Base-by-base conservation (phyloP, 495 filamentous ascomycete genomes). In the Penicillium pulvis region DNA sequence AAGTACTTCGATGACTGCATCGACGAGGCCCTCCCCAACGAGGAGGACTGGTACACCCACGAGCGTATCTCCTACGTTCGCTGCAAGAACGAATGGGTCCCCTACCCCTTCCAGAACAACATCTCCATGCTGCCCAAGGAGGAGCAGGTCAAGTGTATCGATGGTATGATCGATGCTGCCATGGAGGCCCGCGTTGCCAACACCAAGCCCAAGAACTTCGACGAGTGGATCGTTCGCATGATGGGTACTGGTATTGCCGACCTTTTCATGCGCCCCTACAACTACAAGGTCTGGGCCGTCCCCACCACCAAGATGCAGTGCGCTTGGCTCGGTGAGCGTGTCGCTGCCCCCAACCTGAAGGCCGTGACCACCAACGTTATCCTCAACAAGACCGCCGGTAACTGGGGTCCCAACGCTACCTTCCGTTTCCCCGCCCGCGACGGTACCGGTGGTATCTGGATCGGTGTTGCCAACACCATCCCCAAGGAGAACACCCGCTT, bases 221-320 rank as follows among this genome's bases (percentile, higher is more conserved):
- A 99, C 67, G 92, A 98, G 81, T 98, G 94, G 94, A 98, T 99
- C 68, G 74, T 98, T 60, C 86, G 93, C 56, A 95, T 86, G 79
- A 93, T 91, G 83, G 94, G 94, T 67, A 77, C 79, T 63, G 94
- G 95, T 64, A 82, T 99, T 62, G 94, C 94, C 57, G 87, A 99
- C 75, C 79, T 93, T 54, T 99, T 99, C 87, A 99, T 99, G 94
- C 81, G 95, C 66, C 94, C 94, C 46, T 99, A 99, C 85, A 99
- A 99, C 85, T 98, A 86, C 87, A 99, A 99, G 80, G 94, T 98
- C 71, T 99, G 94, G 94, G 95, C 94, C 57, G 93, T 98, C 67
- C 94, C 95, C 41, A 98, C 95, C 26, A 95, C 90, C 57, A 96
- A 95, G 94, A 99, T 99, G 94, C 94, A 99, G 92, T 98, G 94